Evolutionary conservation across 2,329 filamentous ascomycete species (phyloP).

Genomic region (Blastomyces silverae): DNA sequence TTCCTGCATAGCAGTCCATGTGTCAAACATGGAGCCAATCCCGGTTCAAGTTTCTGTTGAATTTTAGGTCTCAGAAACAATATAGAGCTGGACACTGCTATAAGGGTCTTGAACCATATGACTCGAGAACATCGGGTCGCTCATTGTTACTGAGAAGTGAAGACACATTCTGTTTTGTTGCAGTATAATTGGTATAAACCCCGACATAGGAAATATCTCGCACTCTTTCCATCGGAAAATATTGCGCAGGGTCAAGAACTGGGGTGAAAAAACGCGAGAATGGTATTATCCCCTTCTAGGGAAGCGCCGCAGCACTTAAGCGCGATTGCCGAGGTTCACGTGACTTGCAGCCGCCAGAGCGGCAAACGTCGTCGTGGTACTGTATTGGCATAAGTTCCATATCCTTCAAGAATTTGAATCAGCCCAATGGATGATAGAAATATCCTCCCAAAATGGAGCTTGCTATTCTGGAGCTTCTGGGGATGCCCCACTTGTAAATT

Average conservation of each 20-base stretch:
- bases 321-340: no score
- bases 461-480: no score
- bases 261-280: neutral
- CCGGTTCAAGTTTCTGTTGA: neutral
- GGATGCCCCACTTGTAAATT: no score
- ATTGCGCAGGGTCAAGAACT: neutral
- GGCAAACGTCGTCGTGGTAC: no score
- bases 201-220: neutral
- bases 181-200: neutral
- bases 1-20: neutral
- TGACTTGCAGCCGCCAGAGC: no score
- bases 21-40: neutral
- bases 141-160: no score
- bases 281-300: neutral
- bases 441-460: no score
- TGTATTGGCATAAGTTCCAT: no score
- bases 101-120: neutral
- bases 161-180: neutral
- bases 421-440: no score
- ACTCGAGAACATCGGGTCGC: neutral
- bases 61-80: neutral
- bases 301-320: neutral
- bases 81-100: neutral
- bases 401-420: no score
- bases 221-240: neutral